Percentiles rank a stretch among this genome's conserved stretches.
These are phyloP conservation scores for Termitomyces sp. DNA, from an alignment of 768 basidiomycete genomes.

Conservation along the genomic window DNA sequence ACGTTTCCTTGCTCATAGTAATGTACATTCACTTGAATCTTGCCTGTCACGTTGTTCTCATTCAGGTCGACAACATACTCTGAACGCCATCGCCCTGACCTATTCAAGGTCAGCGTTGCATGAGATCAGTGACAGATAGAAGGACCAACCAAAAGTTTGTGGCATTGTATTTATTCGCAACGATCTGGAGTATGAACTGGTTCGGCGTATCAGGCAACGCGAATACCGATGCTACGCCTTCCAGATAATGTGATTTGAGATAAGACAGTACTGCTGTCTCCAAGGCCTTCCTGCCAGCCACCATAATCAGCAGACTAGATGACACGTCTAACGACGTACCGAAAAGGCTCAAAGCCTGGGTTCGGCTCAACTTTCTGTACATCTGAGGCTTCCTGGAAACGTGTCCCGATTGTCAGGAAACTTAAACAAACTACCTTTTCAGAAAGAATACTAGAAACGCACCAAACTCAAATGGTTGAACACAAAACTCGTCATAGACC, in stretches of 20 bases:
- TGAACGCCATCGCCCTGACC: conserved; percentile 96
- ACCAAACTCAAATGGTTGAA: conserved; percentile 88
- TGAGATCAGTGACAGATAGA: background rate
- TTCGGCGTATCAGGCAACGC: conserved; percentile 37
- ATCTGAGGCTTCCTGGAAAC: conserved; percentile 69
- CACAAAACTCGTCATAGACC: conserved; percentile 68
- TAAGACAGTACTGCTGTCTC: conserved; percentile 65
- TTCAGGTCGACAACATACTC: conserved; percentile 72
- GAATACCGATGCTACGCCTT: conserved; percentile 75
- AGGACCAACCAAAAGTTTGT: conserved; percentile 77
- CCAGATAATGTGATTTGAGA: conserved; percentile 74
- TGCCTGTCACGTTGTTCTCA: conserved; percentile 59
- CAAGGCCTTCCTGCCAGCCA: conserved; percentile 51
- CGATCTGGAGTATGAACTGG: conserved; percentile 70
- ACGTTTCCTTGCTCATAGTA: conserved; percentile 99
- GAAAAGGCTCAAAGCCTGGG: conserved; percentile 64
- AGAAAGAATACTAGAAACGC: conserved; percentile 20
- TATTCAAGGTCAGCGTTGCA: conserved; percentile 22
- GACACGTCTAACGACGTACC: conserved; percentile 38
- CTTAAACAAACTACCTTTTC: background rate
- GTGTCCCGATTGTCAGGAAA: conserved; percentile 4
- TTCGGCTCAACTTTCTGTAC: conserved; percentile 57
- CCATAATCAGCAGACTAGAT: background rate
- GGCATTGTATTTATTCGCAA: conserved; percentile 96
- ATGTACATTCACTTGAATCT: conserved; percentile 80